Evolutionary conservation across 2,329 filamentous ascomycete species (phyloP).

Genomic region (Fusarium sp.): DNA sequence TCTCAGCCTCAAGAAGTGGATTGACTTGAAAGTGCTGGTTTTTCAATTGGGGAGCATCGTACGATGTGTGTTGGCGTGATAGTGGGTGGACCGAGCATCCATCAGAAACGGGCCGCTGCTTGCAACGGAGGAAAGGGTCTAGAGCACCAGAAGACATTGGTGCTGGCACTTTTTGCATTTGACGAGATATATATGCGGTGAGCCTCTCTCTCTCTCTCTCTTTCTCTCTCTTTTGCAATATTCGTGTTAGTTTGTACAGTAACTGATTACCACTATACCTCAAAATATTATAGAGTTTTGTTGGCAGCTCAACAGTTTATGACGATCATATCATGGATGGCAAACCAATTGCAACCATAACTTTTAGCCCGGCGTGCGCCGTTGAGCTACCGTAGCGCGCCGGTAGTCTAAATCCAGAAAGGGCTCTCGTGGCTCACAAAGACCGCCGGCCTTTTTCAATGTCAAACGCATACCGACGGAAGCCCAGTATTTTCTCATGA

Average conservation of each 20-base stretch:
- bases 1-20: conserved; percentile 6
- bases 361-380: conserved; percentile 1
- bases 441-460: neutral
- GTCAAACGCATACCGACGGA: neutral
- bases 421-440: neutral
- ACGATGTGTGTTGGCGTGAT: conserved; percentile 44
- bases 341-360: neutral
- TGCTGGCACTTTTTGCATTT: neutral
- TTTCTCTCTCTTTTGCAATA: neutral
- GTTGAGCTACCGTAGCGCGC: neutral
- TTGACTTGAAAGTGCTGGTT: neutral
- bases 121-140: conserved; percentile 20
- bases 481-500: conserved; percentile 1
- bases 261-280: neutral
- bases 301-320: neutral
- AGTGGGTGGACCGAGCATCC: conserved; percentile 42
- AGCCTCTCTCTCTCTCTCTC: neutral
- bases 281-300: neutral
- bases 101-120: conserved; percentile 46
- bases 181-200: neutral
- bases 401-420: neutral
- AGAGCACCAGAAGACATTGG: conserved; percentile 21
- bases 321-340: conserved; percentile 9
- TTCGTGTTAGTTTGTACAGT: neutral
- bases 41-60: conserved; percentile 36